These are phyloP conservation scores for Chrysochromulina tobinii DNA, from an alignment of 78 protist genomes.

Conservation along the genomic window DNA sequence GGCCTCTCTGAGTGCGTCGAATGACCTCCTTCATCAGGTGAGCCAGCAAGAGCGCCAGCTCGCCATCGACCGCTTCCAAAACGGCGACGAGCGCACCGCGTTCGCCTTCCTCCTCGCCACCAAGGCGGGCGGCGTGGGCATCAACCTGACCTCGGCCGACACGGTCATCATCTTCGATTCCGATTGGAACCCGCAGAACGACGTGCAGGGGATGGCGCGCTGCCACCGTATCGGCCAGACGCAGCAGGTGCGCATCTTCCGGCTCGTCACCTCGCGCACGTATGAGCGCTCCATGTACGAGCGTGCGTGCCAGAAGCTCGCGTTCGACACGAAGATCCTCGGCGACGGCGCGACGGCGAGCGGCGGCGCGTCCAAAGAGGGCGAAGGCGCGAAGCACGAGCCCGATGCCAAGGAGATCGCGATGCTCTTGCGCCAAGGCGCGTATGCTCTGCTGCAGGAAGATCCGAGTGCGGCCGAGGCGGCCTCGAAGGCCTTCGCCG, in stretches of 20 bases:
- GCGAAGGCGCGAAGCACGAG: neutral
- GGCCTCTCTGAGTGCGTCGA: too few species aligned
- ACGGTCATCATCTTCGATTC: slow-evolving; percentile 90
- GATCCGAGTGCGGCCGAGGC: neutral
- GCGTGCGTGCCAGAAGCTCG: slow-evolving; percentile 35
- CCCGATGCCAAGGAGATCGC: neutral
- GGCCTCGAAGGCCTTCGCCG: too few species aligned
- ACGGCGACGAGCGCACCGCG: slow-evolving; percentile 37
- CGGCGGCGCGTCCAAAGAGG: neutral
- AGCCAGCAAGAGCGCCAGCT: slow-evolving; percentile 76
- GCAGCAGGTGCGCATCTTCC: slow-evolving; percentile 81
- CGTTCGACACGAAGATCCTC: slow-evolving; percentile 32
- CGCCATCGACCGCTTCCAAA: slow-evolving; percentile 85
- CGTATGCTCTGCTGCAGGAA: neutral
- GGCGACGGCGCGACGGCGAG: slow-evolving; percentile 6
- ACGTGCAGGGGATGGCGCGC: slow-evolving; percentile 97
- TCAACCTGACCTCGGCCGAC: slow-evolving; percentile 95
- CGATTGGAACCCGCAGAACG: slow-evolving; percentile 88
- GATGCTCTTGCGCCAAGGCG: slow-evolving; percentile 1
- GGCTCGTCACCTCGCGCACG: slow-evolving; percentile 75
- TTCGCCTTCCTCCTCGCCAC: slow-evolving; percentile 91
- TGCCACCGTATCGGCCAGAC: slow-evolving; percentile 98
- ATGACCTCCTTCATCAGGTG: too few species aligned
- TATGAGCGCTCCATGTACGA: slow-evolving; percentile 34
- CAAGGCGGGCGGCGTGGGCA: slow-evolving; percentile 95